phyloP scores from a whole-genome alignment of 495 filamentous ascomycete species.

The Podospora anserina region DNA sequence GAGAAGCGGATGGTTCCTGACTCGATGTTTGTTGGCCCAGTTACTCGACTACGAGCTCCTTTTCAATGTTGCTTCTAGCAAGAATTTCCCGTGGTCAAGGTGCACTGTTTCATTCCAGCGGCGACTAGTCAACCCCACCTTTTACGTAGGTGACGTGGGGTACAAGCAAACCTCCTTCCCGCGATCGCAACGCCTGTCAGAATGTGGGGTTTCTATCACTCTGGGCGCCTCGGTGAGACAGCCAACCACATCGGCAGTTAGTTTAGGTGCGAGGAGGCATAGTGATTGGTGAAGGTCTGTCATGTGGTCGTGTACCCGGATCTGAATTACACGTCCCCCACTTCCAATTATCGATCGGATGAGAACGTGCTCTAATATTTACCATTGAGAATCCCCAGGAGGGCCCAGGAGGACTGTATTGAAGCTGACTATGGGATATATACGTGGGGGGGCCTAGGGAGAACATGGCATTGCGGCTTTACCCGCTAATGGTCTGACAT shows the following conservation, averaged over 20 bases:
- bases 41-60: not conserved
- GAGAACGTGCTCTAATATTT: conserved; percentile 11
- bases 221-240: not conserved
- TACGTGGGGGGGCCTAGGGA: not conserved
- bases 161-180: not conserved
- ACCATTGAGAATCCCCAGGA: conserved; percentile 1
- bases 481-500: not conserved
- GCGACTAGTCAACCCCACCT: conserved; percentile 11
- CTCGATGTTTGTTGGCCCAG: not conserved
- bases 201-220: conserved; percentile 6
- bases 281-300: not conserved
- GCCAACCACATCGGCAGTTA: not conserved
- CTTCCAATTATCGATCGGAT: not conserved
- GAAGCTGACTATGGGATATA: not conserved
- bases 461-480: not conserved
- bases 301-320: conserved; percentile 2
- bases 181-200: conserved; percentile 5
- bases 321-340: conserved; percentile 1
- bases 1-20: not conserved
- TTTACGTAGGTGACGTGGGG: conserved; percentile 20
- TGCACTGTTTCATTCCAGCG: conserved; percentile 2
- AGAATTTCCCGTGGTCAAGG: not conserved
- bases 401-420: too few species aligned
- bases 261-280: not conserved
- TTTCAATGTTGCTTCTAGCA: conserved; percentile 1